Percentiles rank a stretch among this genome's conserved stretches.
Conservation (phyloP, 116 monocot genomes). For the Cymodocea nodosa region DNA sequence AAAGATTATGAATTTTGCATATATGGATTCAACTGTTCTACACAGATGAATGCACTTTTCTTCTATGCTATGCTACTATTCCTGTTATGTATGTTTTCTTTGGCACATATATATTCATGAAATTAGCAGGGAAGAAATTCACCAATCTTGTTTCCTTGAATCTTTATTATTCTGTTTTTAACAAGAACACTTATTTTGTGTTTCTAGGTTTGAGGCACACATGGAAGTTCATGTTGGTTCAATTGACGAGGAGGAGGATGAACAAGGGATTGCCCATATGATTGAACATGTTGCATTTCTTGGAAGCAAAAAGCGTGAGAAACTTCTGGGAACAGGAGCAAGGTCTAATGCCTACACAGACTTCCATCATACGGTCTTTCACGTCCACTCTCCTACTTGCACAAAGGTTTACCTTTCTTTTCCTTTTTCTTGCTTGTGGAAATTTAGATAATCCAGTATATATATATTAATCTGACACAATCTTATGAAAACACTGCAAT, state of each 20-base stretch:
- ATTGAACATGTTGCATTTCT: slow-evolving; percentile 99
- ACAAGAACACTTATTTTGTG: neutral
- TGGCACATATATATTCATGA: no score
- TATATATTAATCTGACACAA: no score
- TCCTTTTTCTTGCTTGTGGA: neutral
- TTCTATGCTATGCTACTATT: no score
- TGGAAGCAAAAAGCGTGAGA: slow-evolving; percentile 98
- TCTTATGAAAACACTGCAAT: no score
- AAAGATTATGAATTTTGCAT: neutral
- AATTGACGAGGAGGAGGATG: slow-evolving; percentile 95
- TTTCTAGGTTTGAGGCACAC: slow-evolving; percentile 86
- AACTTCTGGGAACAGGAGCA: slow-evolving; percentile 95
- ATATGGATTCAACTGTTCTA: no score
- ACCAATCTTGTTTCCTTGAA: no score
- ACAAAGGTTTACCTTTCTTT: slow-evolving; percentile 42
- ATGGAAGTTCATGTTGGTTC: slow-evolving; percentile 99
- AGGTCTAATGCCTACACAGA: slow-evolving; percentile 99
- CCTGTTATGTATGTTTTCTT: no score
- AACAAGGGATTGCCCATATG: slow-evolving; percentile 99
- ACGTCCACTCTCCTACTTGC: slow-evolving; percentile 82
- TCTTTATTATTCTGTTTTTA: neutral
- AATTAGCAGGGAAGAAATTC: no score
- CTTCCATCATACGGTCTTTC: slow-evolving; percentile 97
- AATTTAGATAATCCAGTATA: neutral
- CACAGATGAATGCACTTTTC: no score